phyloP scores from a whole-genome alignment of 345 rosid species.

The Combretum micranthum region DNA sequence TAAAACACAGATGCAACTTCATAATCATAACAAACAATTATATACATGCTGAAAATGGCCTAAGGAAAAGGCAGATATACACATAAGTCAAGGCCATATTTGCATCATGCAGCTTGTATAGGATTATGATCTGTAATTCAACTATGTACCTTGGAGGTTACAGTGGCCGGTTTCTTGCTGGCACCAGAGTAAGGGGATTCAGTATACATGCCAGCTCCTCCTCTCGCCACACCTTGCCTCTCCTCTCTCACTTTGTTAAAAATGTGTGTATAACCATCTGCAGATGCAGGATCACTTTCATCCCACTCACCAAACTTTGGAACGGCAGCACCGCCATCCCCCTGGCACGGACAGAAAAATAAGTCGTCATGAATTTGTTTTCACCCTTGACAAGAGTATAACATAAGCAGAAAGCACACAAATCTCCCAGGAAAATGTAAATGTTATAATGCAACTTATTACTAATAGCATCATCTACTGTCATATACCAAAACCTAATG shows the following conservation, averaged over 20 bases:
- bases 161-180: conserved; percentile 4
- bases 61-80: too few relatives aligned
- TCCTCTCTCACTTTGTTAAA: conserved; percentile 81
- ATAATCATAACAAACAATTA: not conserved
- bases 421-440: too few relatives aligned
- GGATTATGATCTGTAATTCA: too few relatives aligned
- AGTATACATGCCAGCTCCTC: conserved; percentile 34
- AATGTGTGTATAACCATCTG: conserved; percentile 83
- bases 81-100: too few relatives aligned
- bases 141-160: too few relatives aligned
- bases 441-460: too few relatives aligned
- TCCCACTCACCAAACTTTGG: conserved; percentile 96
- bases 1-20: not conserved
- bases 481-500: too few relatives aligned
- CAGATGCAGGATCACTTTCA: conserved; percentile 71
- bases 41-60: too few relatives aligned
- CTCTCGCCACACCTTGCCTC: conserved; percentile 39
- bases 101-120: too few relatives aligned
- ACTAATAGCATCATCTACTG: too few relatives aligned
- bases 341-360: conserved; percentile 27
- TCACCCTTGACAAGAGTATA: not conserved
- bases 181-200: conserved; percentile 25
- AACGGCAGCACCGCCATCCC: conserved; percentile 67
- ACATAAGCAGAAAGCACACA: too few relatives aligned
- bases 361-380: not conserved